Evolutionary conservation across 495 filamentous ascomycete species (phyloP).

Genomic region (Xylaria cubensis): DNA sequence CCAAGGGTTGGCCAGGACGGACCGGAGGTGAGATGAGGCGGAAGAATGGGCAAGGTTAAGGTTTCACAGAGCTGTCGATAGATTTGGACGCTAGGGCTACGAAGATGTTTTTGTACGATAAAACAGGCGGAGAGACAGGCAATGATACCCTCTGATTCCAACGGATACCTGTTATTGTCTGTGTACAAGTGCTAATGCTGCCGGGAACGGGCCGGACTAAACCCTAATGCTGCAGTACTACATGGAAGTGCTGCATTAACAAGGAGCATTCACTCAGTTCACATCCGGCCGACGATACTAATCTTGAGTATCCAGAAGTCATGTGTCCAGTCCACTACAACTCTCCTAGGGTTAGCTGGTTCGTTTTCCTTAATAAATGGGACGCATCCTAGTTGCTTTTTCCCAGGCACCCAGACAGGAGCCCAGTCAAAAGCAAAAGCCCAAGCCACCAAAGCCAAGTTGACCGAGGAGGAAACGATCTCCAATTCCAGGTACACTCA

Average conservation of each 20-base stretch:
- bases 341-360: neutral
- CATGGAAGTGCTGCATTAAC: neutral
- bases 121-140: constrained; percentile 35
- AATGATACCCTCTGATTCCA: constrained; percentile 46
- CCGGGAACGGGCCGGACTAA: constrained; percentile 11
- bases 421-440: neutral
- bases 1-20: constrained; percentile 10
- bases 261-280: neutral
- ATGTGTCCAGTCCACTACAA: neutral
- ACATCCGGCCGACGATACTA: neutral
- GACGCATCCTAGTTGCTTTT: neutral
- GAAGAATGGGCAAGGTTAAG: neutral
- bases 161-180: constrained; percentile 4
- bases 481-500: neutral
- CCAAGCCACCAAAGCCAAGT: neutral
- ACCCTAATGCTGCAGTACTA: neutral
- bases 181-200: constrained; percentile 4
- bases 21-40: neutral
- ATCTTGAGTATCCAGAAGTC: neutral
- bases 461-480: neutral
- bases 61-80: constrained; percentile 4
- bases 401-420: neutral
- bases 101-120: constrained; percentile 37
- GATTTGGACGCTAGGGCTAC: constrained; percentile 14
- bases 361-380: too few relatives aligned